Evolutionary conservation across 2,329 filamentous ascomycete species (phyloP).

Genomic region (Aspergillus latus): DNA sequence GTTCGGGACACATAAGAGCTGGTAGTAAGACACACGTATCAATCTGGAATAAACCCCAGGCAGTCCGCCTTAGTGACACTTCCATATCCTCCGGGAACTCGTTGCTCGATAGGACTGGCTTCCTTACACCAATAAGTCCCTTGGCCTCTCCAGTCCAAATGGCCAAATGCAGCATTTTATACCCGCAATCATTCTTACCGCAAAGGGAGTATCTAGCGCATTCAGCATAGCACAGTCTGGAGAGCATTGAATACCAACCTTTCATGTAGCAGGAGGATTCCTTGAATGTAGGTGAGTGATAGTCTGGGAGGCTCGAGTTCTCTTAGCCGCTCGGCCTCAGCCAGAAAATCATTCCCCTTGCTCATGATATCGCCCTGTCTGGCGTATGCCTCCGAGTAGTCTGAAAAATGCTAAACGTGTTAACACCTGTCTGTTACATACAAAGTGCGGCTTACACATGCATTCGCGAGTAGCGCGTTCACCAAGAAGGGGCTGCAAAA

Average conservation of each 20-base stretch:
- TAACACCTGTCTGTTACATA: neutral
- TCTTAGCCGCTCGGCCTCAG: conserved; percentile 37
- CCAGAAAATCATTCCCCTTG: conserved; percentile 38
- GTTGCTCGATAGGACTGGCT: conserved; percentile 22
- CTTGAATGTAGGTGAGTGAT: conserved; percentile 35
- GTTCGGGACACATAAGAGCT: neutral
- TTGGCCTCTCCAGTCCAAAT: conserved; percentile 35
- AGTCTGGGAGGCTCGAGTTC: conserved; percentile 23
- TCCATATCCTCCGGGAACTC: conserved; percentile 32
- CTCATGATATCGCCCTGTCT: conserved; percentile 38
- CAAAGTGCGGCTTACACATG: conserved; percentile 33
- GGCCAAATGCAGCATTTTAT: conserved; percentile 39
- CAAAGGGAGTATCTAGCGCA: conserved; percentile 36
- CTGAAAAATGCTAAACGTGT: conserved; percentile 35
- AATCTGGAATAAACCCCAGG: conserved; percentile 41
- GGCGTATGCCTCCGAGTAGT: conserved; percentile 41
- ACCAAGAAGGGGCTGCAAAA: conserved; percentile 88
- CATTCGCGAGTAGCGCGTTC: conserved; percentile 75
- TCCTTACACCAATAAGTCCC: conserved; percentile 33
- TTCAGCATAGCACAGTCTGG: neutral
- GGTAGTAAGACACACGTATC: conserved; percentile 33
- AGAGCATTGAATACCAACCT: conserved; percentile 20
- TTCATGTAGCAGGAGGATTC: conserved; percentile 38
- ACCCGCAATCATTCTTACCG: conserved; percentile 38
- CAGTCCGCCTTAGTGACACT: conserved; percentile 31